phyloP scores from a whole-genome alignment of 2,329 filamentous ascomycete genomes.

The Claviceps pazoutovae region DNA sequence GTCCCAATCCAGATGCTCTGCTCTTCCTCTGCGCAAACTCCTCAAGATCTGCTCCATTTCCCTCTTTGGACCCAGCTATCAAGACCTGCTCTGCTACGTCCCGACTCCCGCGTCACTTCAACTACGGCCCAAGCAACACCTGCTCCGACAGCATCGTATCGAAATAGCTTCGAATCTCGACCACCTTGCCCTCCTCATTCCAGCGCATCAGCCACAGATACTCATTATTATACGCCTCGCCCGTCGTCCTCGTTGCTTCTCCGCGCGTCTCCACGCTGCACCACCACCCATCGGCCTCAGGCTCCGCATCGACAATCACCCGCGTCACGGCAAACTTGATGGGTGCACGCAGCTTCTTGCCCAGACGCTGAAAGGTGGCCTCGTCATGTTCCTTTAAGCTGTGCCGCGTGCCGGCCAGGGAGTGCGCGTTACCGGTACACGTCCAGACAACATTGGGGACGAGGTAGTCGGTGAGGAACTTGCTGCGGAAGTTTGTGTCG shows the following conservation, averaged over 20 bases:
- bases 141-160: conserved; percentile 11
- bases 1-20: too few relatives aligned
- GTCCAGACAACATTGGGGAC: conserved; percentile 12
- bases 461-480: conserved; percentile 10
- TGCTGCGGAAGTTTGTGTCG: conserved; percentile 6
- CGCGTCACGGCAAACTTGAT: conserved; percentile 11
- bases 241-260: conserved; percentile 10
- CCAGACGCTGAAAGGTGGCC: conserved; percentile 10
- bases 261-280: conserved; percentile 11
- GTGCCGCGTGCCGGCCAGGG: conserved; percentile 11
- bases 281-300: conserved; percentile 11
- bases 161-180: conserved; percentile 13
- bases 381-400: conserved; percentile 8
- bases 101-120: too few relatives aligned
- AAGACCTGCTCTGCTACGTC: too few relatives aligned
- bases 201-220: conserved; percentile 13
- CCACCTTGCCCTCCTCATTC: conserved; percentile 12
- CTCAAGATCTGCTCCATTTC: too few relatives aligned
- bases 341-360: conserved; percentile 9
- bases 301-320: conserved; percentile 12
- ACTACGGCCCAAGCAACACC: conserved; percentile 2
- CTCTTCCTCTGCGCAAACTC: too few relatives aligned
- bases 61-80: too few relatives aligned
- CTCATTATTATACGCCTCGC: conserved; percentile 13
- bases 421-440: conserved; percentile 12